Evolutionary conservation across 2,329 filamentous ascomycete genomes (phyloP).

Genomic region (Pestalotiopsis sp.): DNA sequence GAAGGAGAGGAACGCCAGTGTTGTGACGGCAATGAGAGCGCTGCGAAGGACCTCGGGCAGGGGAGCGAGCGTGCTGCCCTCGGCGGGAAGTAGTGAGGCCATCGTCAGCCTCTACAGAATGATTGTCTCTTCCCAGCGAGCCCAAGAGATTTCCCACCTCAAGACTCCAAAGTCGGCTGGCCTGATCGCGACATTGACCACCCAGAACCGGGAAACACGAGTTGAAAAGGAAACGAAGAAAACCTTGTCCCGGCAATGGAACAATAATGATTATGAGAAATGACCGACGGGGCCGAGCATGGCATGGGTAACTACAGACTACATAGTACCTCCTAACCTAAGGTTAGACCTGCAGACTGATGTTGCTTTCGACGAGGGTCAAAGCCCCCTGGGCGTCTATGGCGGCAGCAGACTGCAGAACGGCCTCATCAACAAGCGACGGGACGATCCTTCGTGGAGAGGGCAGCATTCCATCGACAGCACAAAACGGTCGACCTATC

Average conservation of each 20-base stretch:
- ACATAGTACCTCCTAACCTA: background rate
- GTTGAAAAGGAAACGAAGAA: background rate
- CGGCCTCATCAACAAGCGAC: background rate
- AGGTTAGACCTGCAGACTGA: background rate
- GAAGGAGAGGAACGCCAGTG: conserved; percentile 3
- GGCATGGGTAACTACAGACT: background rate
- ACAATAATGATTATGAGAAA: background rate
- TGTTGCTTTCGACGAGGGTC: background rate
- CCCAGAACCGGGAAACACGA: background rate
- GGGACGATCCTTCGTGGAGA: background rate
- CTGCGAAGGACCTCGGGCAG: background rate
- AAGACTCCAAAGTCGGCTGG: background rate
- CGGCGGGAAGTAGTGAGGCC: background rate
- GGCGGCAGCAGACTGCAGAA: background rate
- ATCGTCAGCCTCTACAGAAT: background rate
- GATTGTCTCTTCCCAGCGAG: background rate
- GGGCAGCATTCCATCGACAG: background rate
- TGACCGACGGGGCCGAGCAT: background rate
- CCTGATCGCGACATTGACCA: background rate
- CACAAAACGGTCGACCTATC: background rate
- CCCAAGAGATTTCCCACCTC: background rate
- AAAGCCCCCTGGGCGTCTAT: conserved; percentile 5
- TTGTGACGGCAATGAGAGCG: conserved; percentile 9
- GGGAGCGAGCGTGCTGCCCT: conserved; percentile 8
- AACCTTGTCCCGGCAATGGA: background rate